Base-by-base conservation (phyloP, 768 basidiomycete species). In the Lactarius sanguifluus region DNA sequence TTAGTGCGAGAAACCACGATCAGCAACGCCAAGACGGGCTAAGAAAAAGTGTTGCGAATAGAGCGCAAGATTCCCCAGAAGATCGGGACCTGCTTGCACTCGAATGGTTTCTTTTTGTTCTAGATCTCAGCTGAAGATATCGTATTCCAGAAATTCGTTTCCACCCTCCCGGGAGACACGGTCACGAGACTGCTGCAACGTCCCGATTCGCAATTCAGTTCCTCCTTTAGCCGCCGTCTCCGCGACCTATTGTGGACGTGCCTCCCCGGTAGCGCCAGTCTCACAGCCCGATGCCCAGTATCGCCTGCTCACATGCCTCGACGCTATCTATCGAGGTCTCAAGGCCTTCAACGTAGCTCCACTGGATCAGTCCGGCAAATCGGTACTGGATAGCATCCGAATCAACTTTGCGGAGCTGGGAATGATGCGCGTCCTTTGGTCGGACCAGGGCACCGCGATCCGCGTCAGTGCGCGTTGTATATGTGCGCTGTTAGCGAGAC, bases 401-500 rank as follows among this genome's bases (percentile, higher is more conserved):
- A 8, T 20, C 32, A 30, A 36, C 56, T 34, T 57, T 57, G 32
- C 56, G 16, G 28, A 30, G 30, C 28, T 36, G 9, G 16, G 30
- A 4, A 4, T 57, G 8, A 57, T 57, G 56, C 28, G 56, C 2
- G 30, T 9, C 18, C 56, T 57, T 18, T 36, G 56, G 30, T 30
- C 28, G 5, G n/a, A 36, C 1, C 9, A 57, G 9, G 28, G 12
- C 56, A 13, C 34, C 16, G 56, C 56, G 15, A 15, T 57, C 28
- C 30, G 56, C 18, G 56, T 57, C 56, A 32, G 18, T 13, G 56
- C 56, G 7, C 56, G 32, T n/a, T 57, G 56, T 23, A 57, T 57
- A 9, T 57, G 56, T 5, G 56, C 56, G 13, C 56, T 57, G 30
- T 32, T 57, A 4, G 56, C 56, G 3, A 30, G 34, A 57, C 56